Base-by-base conservation (phyloP, 352 stramenopile species). In the Pythium guiyangense region DNA sequence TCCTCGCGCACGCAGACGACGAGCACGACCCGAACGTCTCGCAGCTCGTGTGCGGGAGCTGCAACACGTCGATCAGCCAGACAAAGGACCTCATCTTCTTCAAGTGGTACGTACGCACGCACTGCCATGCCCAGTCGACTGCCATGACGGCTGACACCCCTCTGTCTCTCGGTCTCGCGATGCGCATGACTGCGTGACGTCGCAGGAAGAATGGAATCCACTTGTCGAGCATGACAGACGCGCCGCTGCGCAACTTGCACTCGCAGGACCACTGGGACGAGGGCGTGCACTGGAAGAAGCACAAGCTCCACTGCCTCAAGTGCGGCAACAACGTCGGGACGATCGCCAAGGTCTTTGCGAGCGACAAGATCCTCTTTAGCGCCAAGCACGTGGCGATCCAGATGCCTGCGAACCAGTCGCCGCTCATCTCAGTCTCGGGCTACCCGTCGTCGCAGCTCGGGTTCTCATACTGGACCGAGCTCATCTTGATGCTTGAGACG, bases 1-100 rank as follows among this genome's bases (percentile, higher is more conserved):
- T 71, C 15, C 61, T 86, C 59, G 64, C 68, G 49, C 65, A 71
- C 52, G 46, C 45, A 17, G 64, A 77, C 48, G 56, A 62, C 11
- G 43, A 64, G 46, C 50, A 63, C 26, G 73, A 85, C 62, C 63
- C 64, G 44, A 66, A 76, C 26, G 57, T 55, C 15, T 73, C 80
- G 53, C 77, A 79, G 53, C 62, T 91, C 43, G 77, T 89, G 31
- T 91, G 81, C 34, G 67, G 71, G 50, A 91, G 83, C 53, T 91
- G 81, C 71, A 88, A 70, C 63, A 63, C 74, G 44, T 69, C 69
- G 15, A 52, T 91, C 51, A 85, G 72, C 60, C 50, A 69, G 46
- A 91, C 81, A 18, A 74, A 71, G 43, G 77, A 91, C 42, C 61
- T 91, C 31, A 74, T 89, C 35, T 90, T 90, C 59, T 86, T 90